Evolutionary conservation across 768 basidiomycete genomes (phyloP), one percentile per base, ranked within the genome.

Genomic region (Lentinula detonsa): DNA sequence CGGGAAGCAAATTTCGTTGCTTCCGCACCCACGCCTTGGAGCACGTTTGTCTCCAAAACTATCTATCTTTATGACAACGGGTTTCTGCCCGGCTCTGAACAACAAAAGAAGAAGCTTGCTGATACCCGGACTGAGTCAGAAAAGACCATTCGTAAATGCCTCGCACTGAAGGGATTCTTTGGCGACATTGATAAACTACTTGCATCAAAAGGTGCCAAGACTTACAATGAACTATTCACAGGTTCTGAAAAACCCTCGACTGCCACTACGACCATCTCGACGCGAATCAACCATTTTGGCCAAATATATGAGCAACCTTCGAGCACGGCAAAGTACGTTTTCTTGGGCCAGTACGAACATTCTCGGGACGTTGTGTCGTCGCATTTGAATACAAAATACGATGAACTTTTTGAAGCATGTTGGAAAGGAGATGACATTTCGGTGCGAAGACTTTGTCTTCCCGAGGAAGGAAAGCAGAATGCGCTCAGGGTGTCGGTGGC

Each of bases 351-450:
- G 54, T 13, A 33, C 34, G 28, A 46, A 10, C 48, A 45, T 18
- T 23, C n/a, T 11, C 33, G 9, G 10, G 58, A 60, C 28, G 11
- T 57, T 5, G 72, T 80, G 5, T 72, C 75, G 0, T 56, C 68
- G n/a, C 72, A 75, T 62, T 64, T 76, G 48, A 69, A 69, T 18
- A 60, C 69, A 16, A 61, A 67, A 2, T 87, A 86, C 65, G 78
- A 85, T 51, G 79, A 83, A 61, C 74, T 87, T 0, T 86, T 74
- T 63, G 82, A 84, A 64, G 85, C 85, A 3, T 83, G 80, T 64
- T 81, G 75, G 67, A 65, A 67, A 3, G 85, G 85, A 1, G 76
- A 85, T 66, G 79, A 81, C 57, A 78, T 72, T 21, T 78, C 73
- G 60, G 74, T 88, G 28, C 73, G 81, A 64, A 69, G 76, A 23